phyloP scores from a whole-genome alignment of 2,329 filamentous ascomycete species.

The Colletotrichum musicola region DNA sequence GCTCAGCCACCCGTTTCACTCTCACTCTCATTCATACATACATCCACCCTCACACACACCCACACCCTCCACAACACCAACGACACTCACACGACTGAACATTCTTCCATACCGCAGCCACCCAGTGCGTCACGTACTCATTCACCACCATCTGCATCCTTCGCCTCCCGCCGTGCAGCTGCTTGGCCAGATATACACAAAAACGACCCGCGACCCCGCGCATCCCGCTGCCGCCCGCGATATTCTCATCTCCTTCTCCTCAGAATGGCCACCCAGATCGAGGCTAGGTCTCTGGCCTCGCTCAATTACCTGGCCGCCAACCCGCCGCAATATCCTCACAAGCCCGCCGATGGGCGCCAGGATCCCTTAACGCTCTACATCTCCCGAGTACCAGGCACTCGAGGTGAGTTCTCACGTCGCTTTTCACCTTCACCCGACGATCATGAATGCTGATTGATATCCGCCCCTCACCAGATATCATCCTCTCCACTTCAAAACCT shows the following conservation, averaged over 20 bases:
- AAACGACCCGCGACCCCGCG: neutral
- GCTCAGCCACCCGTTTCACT: constrained; percentile 34
- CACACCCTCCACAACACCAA: neutral
- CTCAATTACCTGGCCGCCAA: constrained; percentile 86
- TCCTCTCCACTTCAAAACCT: constrained; percentile 91
- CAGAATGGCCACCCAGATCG: constrained; percentile 62
- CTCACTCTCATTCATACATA: constrained; percentile 8
- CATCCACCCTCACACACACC: neutral
- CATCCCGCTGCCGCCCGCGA: neutral
- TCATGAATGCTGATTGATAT: constrained; percentile 43
- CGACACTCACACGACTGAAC: too few relatives aligned
- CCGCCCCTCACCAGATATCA: constrained; percentile 74
- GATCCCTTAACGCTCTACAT: constrained; percentile 90
- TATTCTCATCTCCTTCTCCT: neutral
- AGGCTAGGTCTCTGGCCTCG: constrained; percentile 85
- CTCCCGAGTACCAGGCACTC: constrained; percentile 89
- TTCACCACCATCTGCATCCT: neutral
- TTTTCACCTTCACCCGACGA: constrained; percentile 40
- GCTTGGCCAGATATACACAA: constrained; percentile 11
- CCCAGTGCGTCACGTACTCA: neutral
- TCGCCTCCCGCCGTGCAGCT: neutral
- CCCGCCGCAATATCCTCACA: constrained; percentile 86
- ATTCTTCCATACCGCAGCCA: neutral
- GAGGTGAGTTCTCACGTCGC: constrained; percentile 66
- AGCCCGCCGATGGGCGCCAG: constrained; percentile 76